Percentiles rank a stretch among this genome's conserved stretches.
Evolutionary conservation across 106 monocot genomes (phyloP).

Genomic region (Dendrobium catenatum): DNA sequence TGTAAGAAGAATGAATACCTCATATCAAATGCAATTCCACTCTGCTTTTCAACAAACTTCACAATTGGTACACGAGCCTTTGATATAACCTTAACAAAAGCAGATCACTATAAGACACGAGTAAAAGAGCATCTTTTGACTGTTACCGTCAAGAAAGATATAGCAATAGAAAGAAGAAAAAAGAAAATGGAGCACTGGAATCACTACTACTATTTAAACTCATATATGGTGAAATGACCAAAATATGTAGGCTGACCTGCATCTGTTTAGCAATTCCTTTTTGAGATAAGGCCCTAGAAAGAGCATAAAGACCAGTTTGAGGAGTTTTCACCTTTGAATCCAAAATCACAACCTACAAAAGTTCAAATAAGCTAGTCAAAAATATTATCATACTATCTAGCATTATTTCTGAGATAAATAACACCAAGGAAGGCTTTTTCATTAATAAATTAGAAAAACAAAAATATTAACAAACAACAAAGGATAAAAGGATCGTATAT

Average conservation of each 20-base stretch:
- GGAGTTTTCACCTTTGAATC: slow-evolving; percentile 78
- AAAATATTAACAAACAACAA: not conserved
- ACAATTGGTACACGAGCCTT: slow-evolving; percentile 96
- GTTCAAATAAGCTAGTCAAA: slow-evolving; percentile 1
- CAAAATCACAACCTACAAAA: slow-evolving; percentile 74
- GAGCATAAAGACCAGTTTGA: slow-evolving; percentile 80
- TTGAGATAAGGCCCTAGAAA: slow-evolving; percentile 77
- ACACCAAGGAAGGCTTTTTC: not conserved
- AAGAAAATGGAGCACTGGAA: not conserved
- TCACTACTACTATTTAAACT: not conserved
- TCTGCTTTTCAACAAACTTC: slow-evolving; percentile 84
- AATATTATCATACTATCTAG: slow-evolving; percentile 2
- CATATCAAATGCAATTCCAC: slow-evolving; percentile 89
- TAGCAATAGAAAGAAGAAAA: not conserved
- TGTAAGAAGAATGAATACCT: slow-evolving; percentile 30
- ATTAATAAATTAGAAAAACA: not conserved
- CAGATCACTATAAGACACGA: not conserved
- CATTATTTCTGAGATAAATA: not conserved
- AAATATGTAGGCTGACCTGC: slow-evolving; percentile 40
- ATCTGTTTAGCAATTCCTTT: slow-evolving; percentile 61
- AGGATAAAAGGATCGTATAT: not conserved
- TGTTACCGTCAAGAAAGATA: not conserved
- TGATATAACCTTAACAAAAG: slow-evolving; percentile 59
- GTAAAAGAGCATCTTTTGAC: slow-evolving; percentile 5
- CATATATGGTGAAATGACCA: not conserved